These are phyloP conservation scores for Ophiostoma ips DNA, from an alignment of 2,329 filamentous ascomycete genomes.

Conservation along the genomic window DNA sequence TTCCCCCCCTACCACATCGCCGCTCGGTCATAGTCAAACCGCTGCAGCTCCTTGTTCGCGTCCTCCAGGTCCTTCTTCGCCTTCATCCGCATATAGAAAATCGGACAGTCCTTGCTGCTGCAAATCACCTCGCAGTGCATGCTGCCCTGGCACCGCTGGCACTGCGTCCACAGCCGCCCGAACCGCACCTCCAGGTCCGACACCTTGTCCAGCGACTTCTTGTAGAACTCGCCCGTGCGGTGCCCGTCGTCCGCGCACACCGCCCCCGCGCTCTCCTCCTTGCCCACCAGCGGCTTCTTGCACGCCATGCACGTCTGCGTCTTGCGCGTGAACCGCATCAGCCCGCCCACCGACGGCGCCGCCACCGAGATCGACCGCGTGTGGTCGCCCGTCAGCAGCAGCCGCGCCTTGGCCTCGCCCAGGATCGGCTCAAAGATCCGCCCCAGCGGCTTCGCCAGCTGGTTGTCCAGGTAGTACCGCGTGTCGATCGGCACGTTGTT, in stretches of 20 bases:
- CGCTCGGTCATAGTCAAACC: conserved; percentile 78
- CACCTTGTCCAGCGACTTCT: conserved; percentile 74
- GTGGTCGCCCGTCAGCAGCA: conserved; percentile 80
- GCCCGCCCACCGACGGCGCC: conserved; percentile 75
- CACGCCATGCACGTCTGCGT: conserved; percentile 97
- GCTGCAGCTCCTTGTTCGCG: conserved; percentile 71
- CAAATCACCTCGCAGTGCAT: conserved; percentile 98
- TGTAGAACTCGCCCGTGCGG: conserved; percentile 82
- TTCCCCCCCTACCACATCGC: neutral
- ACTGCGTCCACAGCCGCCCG: conserved; percentile 91
- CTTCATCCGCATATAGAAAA: conserved; percentile 99
- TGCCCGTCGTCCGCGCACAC: conserved; percentile 79
- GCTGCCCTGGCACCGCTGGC: conserved; percentile 92
- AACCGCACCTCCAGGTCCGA: conserved; percentile 90
- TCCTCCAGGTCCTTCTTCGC: conserved; percentile 98
- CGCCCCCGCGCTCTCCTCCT: conserved; percentile 59
- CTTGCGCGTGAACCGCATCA: conserved; percentile 98
- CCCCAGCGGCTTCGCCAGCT: conserved; percentile 83
- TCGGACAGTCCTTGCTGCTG: conserved; percentile 89
- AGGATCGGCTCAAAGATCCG: conserved; percentile 97
- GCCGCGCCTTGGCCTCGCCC: conserved; percentile 68
- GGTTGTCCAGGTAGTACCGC: conserved; percentile 96
- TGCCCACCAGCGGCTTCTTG: conserved; percentile 81
- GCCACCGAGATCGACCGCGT: conserved; percentile 90
- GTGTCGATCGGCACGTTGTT: conserved; percentile 97